Evolutionary conservation across 352 stramenopile genomes (phyloP).

Genomic region (Pythium brassicae): DNA sequence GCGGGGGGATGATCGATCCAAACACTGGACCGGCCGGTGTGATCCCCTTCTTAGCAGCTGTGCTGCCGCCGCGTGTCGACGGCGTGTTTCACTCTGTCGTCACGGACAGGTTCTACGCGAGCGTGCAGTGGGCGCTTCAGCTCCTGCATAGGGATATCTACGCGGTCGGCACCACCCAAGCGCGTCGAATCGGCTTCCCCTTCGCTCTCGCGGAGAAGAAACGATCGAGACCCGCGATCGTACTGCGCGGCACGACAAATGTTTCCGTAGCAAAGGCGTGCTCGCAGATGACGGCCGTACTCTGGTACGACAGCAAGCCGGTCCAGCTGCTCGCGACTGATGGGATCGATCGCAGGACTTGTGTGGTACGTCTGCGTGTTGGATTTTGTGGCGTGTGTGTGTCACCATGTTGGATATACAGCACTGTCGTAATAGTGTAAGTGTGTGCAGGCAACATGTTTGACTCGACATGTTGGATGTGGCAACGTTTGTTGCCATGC

Average conservation of each 20-base stretch:
- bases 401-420: too few relatives aligned
- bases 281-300: background rate
- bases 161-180: background rate
- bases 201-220: background rate
- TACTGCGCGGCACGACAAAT: background rate
- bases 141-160: background rate
- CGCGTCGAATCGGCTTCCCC: background rate
- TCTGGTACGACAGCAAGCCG: background rate
- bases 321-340: background rate
- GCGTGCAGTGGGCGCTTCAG: slow-evolving; percentile 1
- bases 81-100: background rate
- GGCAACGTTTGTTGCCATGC: background rate
- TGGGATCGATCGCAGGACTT: background rate
- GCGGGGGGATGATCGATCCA: background rate
- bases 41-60: background rate
- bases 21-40: background rate
- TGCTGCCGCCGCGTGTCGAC: background rate
- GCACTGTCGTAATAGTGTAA: too few relatives aligned
- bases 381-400: too few relatives aligned
- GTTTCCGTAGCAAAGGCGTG: background rate
- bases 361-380: background rate
- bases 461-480: too few relatives aligned
- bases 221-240: too few relatives aligned
- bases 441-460: too few relatives aligned
- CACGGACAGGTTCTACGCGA: slow-evolving; percentile 1